These are phyloP conservation scores for Pseudogymnoascus destructans DNA, from an alignment of 2,329 filamentous ascomycete genomes.

Conservation along the genomic window DNA sequence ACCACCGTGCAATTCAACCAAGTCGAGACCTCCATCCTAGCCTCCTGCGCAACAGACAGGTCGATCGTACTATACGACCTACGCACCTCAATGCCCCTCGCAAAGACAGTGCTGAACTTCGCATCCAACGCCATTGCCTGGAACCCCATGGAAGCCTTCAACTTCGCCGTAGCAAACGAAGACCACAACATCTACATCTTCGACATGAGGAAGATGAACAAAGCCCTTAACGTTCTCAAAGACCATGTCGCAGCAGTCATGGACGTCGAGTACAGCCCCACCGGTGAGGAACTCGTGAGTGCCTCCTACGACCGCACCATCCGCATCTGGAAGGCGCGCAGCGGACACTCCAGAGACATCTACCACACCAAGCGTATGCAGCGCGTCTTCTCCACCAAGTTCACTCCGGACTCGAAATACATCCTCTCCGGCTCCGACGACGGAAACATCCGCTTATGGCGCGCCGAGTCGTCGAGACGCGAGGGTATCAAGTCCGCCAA, in stretches of 20 bases:
- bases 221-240: constrained; percentile 78
- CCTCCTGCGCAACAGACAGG: constrained; percentile 72
- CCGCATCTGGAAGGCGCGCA: constrained; percentile 66
- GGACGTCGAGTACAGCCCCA: constrained; percentile 92
- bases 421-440: constrained; percentile 86
- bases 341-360: constrained; percentile 78
- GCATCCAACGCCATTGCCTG: constrained; percentile 74
- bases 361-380: constrained; percentile 99
- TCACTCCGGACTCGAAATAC: constrained; percentile 82
- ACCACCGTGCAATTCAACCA: constrained; percentile 83
- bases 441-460: constrained; percentile 83
- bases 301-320: constrained; percentile 83
- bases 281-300: constrained; percentile 83
- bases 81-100: constrained; percentile 69
- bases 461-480: constrained; percentile 69
- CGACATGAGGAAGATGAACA: constrained; percentile 82
- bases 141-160: constrained; percentile 96
- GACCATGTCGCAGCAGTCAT: constrained; percentile 85
- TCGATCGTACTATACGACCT: constrained; percentile 86
- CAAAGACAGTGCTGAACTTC: constrained; percentile 69
- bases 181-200: constrained; percentile 88
- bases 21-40: constrained; percentile 82
- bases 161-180: constrained; percentile 85
- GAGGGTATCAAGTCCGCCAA: constrained; percentile 75
- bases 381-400: constrained; percentile 72